These are phyloP conservation scores for Amanita pseudoporphyria DNA, from an alignment of 768 basidiomycete species.

Conservation along the genomic window DNA sequence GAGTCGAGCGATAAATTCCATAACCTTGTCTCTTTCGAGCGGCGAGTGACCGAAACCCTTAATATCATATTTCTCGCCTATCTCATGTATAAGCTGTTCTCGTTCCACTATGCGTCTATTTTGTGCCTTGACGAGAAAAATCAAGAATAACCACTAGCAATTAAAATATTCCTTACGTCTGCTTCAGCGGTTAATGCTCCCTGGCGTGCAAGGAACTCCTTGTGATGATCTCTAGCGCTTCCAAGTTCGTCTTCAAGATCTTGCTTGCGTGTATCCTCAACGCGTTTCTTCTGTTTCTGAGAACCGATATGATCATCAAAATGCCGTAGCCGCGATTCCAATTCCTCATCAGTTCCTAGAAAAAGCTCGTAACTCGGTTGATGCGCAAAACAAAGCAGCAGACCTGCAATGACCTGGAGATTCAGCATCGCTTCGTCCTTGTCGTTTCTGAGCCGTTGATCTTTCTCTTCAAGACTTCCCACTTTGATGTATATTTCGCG, in stretches of 20 bases:
- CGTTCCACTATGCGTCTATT: slow-evolving; percentile 58
- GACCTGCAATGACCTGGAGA: slow-evolving; percentile 59
- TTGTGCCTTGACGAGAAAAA: slow-evolving; percentile 45
- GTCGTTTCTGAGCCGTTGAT: slow-evolving; percentile 50
- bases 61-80: slow-evolving; percentile 59
- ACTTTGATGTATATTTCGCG: slow-evolving; percentile 73
- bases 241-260: slow-evolving; percentile 54
- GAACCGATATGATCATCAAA: slow-evolving; percentile 48
- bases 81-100: slow-evolving; percentile 63
- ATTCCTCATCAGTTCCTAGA: slow-evolving; percentile 65
- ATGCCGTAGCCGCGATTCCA: slow-evolving; percentile 45
- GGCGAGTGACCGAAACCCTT: slow-evolving; percentile 65
- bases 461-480: slow-evolving; percentile 52
- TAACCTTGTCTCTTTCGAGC: slow-evolving; percentile 60
- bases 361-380: neutral
- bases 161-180: slow-evolving; percentile 33
- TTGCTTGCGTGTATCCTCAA: slow-evolving; percentile 42
- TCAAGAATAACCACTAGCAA: neutral
- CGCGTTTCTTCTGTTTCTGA: slow-evolving; percentile 38
- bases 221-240: slow-evolving; percentile 40
- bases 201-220: slow-evolving; percentile 45
- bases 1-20: slow-evolving; percentile 63
- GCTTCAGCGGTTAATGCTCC: slow-evolving; percentile 68
- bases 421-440: slow-evolving; percentile 53
- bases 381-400: slow-evolving; percentile 11